Evolutionary conservation across 2,329 filamentous ascomycete species (phyloP), one percentile per base, ranked within the genome.

Genomic region (Curvularia hawaiiensis): DNA sequence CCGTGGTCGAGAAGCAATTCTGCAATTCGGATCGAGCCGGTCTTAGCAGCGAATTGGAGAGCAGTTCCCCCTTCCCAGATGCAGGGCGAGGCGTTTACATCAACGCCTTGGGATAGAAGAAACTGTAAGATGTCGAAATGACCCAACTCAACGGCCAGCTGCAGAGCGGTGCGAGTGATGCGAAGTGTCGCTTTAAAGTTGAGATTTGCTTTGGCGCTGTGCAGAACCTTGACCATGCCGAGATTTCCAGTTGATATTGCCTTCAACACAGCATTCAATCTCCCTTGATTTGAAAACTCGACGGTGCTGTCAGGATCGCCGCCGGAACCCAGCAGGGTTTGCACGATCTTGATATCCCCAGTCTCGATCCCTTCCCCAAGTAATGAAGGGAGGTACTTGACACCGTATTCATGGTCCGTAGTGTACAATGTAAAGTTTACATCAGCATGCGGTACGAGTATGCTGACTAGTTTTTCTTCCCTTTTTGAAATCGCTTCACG

Each of bases 41-140:
- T 49, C 3, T 35, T 40, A 3, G 62, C 62, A n/a, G 62, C 62
- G 6, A 61, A 20, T n/a, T 64, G 62, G 2, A 64, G 41, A 11
- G 60, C 60, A 5, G 57, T 64, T 2, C 40, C 54, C 10, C 59
- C 62, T 24, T 20, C 46, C n/a, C 52, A 49, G 6, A 39, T 28
- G 10, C 47, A 60, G 3, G 62, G 54, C 20, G 40, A 12, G 9
- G 39, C 49, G 12, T 43, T 44, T 18, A 43, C 39, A 33, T 51
- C 49, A 12, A 51, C 49, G 1, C 28, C 26, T 18, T 18, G 16
- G 0, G 52, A 31, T 3, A 64, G 48, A 2, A 64, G 54, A 35
- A 41, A 60, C 2, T 50, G 1, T 4, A 62, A 38, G 5, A 64
- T 64, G 12, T 62, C 54, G 3, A 41, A 14, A 33, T 49, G 49